Evolutionary conservation across 2,329 filamentous ascomycete species (phyloP).

Genomic region (Ceratocystis variospora): DNA sequence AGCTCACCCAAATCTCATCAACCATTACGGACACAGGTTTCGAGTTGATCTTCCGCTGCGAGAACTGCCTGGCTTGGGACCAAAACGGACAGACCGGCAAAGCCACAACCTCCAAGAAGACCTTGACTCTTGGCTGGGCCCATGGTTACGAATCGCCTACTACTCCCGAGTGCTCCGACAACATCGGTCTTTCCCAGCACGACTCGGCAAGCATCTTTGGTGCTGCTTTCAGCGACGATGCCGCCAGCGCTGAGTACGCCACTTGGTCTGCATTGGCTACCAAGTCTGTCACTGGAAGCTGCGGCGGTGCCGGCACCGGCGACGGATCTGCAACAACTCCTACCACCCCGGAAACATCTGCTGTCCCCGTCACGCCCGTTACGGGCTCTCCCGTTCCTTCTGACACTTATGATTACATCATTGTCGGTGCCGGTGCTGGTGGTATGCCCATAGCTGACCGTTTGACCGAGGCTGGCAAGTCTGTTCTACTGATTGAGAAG

Average conservation of each 20-base stretch:
- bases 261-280: constrained; percentile 34
- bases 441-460: constrained; percentile 47
- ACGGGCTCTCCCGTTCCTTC: constrained; percentile 11
- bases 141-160: constrained; percentile 34
- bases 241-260: constrained; percentile 25
- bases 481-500: constrained; percentile 49
- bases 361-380: constrained; percentile 25
- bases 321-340: constrained; percentile 17
- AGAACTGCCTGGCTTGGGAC: constrained; percentile 34
- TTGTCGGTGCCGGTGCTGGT: constrained; percentile 48
- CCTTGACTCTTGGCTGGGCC: constrained; percentile 42
- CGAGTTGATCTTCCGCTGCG: constrained; percentile 34
- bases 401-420: constrained; percentile 42
- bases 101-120: constrained; percentile 32
- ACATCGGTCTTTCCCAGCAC: constrained; percentile 39
- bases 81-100: constrained; percentile 33
- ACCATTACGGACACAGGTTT: constrained; percentile 45
- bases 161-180: constrained; percentile 31
- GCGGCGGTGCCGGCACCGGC: constrained; percentile 20
- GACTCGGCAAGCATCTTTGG: constrained; percentile 35
- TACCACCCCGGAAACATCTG: constrained; percentile 18
- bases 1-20: constrained; percentile 45
- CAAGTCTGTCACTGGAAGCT: constrained; percentile 28
- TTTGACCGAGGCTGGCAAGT: constrained; percentile 46
- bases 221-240: constrained; percentile 27